Evolutionary conservation across 176 grass and related monocot species (phyloP).

Genomic region (Phragmites australis): DNA sequence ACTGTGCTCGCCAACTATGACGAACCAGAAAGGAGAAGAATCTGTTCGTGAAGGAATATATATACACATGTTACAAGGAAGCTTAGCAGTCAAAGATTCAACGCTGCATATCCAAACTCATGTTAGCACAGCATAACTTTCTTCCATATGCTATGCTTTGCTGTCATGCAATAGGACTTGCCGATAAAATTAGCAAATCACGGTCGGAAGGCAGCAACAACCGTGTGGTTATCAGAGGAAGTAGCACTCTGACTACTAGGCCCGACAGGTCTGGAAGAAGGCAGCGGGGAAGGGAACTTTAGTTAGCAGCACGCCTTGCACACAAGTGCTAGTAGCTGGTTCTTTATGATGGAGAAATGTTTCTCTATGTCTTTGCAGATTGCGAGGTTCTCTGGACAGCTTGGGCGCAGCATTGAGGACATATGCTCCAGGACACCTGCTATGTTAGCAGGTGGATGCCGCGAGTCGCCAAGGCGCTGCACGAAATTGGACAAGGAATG

Average conservation of each 20-base stretch:
- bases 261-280: neutral
- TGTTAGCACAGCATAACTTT: neutral
- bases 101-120: slow-evolving; percentile 1
- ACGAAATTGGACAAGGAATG: neutral
- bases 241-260: neutral
- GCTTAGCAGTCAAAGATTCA: too few species aligned
- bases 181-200: neutral
- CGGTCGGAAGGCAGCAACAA: too few species aligned
- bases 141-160: neutral
- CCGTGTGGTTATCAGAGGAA: neutral
- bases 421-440: slow-evolving; percentile 49
- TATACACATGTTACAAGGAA: slow-evolving; percentile 26
- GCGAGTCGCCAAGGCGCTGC: slow-evolving; percentile 36
- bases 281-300: neutral
- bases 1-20: neutral
- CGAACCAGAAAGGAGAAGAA: neutral
- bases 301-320: too few species aligned
- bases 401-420: slow-evolving; percentile 40
- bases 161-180: too few species aligned
- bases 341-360: slow-evolving; percentile 53
- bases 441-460: slow-evolving; percentile 47
- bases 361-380: slow-evolving; percentile 64
- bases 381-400: slow-evolving; percentile 38
- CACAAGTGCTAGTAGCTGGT: slow-evolving; percentile 65
- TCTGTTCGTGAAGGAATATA: too few species aligned